phyloP scores from a whole-genome alignment of 139 green algal species.

The Closterium sp. region DNA sequence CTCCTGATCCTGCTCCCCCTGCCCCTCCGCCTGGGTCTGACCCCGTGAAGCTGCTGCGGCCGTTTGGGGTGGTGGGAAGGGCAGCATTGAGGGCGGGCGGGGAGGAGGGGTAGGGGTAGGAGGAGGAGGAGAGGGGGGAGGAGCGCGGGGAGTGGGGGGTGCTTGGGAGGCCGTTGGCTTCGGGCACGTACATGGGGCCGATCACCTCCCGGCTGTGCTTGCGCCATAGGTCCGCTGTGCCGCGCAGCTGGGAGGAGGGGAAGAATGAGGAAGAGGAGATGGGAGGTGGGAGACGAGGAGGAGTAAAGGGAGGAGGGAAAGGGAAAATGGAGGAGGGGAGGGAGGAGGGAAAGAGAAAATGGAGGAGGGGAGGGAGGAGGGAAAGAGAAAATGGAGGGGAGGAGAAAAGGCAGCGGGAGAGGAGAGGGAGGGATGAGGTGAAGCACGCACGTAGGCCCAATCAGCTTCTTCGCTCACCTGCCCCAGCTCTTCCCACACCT shows the following conservation, averaged over 20 bases:
- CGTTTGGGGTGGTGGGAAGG: background rate
- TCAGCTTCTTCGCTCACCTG: too few species aligned
- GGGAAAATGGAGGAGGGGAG: background rate
- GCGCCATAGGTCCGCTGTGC: slow-evolving; percentile 37
- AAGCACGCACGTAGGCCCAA: too few species aligned
- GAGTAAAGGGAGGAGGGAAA: background rate
- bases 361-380: too few species aligned
- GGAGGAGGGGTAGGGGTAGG: background rate
- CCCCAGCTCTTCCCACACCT: too few species aligned
- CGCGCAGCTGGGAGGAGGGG: slow-evolving; percentile 25
- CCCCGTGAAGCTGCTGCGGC: background rate
- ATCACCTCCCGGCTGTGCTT: slow-evolving; percentile 18
- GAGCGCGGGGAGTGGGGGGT: slow-evolving; percentile 26
- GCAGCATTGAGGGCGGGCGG: background rate
- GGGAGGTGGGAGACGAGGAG: background rate
- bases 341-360: too few species aligned
- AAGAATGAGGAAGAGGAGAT: background rate
- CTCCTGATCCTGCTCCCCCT: background rate
- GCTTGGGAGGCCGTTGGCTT: slow-evolving; percentile 43
- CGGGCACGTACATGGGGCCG: slow-evolving; percentile 45
- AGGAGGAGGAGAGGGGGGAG: background rate
- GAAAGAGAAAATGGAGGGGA: background rate
- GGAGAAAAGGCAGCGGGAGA: background rate
- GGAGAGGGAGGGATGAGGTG: too few species aligned
- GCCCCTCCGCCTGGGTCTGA: background rate